Conservation (phyloP, 2,329 filamentous ascomycete genomes). For the Cytospora schulzeri region DNA sequence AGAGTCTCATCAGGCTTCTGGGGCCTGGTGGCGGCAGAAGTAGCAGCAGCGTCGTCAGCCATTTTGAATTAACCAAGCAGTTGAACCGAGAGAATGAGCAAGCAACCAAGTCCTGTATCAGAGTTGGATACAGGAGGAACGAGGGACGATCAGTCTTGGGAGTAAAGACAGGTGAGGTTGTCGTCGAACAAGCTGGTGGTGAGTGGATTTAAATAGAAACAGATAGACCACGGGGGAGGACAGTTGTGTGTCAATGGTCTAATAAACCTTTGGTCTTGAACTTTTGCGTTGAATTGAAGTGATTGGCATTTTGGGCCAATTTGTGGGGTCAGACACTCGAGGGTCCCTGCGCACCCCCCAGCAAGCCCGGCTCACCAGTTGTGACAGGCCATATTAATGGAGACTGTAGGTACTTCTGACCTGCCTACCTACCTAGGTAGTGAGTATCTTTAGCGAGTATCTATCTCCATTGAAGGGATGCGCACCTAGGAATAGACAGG, state of each 20-base stretch:
- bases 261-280: conserved; percentile 5
- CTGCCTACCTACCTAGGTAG: no score
- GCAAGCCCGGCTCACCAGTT: background rate
- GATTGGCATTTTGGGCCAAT: conserved; percentile 10
- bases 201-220: conserved; percentile 16
- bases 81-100: conserved; percentile 21
- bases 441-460: no score
- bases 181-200: conserved; percentile 3
- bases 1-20: conserved; percentile 84
- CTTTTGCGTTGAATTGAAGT: conserved; percentile 28
- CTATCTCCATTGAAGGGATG: background rate
- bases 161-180: background rate
- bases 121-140: conserved; percentile 10
- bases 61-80: conserved; percentile 40
- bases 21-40: conserved; percentile 62
- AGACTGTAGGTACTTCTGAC: no score
- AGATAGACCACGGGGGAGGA: conserved; percentile 2
- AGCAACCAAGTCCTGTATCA: conserved; percentile 18
- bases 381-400: background rate
- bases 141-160: conserved; percentile 1
- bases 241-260: conserved; percentile 11
- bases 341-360: conserved; percentile 7
- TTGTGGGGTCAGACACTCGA: background rate
- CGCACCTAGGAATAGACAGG: background rate
- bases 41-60: conserved; percentile 48